Base-by-base conservation (phyloP, 192 early-diverging fungal genomes). In the Entomortierella chlamydospora region DNA sequence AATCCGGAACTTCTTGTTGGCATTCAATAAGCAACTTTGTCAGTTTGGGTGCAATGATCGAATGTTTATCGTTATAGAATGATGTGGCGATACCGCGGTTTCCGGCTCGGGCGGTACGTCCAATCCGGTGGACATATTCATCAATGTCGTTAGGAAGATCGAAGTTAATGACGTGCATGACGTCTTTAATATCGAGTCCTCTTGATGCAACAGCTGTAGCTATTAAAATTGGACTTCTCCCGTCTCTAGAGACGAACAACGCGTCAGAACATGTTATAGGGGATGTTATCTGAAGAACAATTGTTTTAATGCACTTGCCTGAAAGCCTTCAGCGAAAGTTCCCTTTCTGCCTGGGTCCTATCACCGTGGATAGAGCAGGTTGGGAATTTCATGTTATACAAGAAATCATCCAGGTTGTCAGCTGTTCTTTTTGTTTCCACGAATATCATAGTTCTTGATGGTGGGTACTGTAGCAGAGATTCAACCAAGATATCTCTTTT, bases 141-240 rank as follows among this genome's bases (percentile, higher is more conserved):
- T 96, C 94, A 73, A 95, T 93, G 65, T 94, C 91, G 25, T 79
- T 84, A 61, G 90, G 89, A 8, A 96, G 81, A 66, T 96, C 95
- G 62, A 92, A 95, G 81, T 95, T 95, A 65, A 96, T 90, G 26
- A 96, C 94, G 72, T 95, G 93, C 59, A 88, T 90, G 13, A 96
- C 92, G 81, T 95, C 93, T 59, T 92, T 91, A 62, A 96, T 94
- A 73, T 96, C 95, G n/a, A 96, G 82, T 74, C 95, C 95, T 61
- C 95, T 90, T 20, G 94, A 91, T 34, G 95, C 95, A 6, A 96
- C 93, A 42, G 92, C 93, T 22, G 95, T 96, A n/a, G 94, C 95
- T n/a, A 96, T 93, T 49, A 96, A 78, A 56, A 96, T 85, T 4
- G 87, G 87, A 13, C 82, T 81, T 45, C 65, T 83, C 10, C 87